phyloP scores from a whole-genome alignment of 768 basidiomycete species.

The Phanerodontia chrysosporium region DNA sequence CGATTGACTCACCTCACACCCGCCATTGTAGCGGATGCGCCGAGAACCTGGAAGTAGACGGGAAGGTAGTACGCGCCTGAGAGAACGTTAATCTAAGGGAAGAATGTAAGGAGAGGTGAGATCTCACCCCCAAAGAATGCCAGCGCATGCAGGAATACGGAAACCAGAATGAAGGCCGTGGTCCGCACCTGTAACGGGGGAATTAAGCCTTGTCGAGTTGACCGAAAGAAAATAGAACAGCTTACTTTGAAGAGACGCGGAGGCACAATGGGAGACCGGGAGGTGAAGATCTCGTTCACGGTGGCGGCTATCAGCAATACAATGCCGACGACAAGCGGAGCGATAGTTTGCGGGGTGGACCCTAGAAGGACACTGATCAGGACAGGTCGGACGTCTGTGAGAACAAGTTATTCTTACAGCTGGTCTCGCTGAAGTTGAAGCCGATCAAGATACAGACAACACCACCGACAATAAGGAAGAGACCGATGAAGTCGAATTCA shows the following conservation, averaged over 20 bases:
- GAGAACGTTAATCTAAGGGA: not conserved
- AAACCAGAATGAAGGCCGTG: constrained; percentile 54
- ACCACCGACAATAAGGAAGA: constrained; percentile 57
- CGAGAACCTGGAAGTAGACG: constrained; percentile 74
- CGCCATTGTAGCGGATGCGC: constrained; percentile 66
- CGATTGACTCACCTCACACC: constrained; percentile 54
- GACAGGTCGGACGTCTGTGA: too few relatives aligned
- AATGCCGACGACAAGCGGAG: constrained; percentile 55
- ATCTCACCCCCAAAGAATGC: constrained; percentile 52
- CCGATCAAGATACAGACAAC: constrained; percentile 69
- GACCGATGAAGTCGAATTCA: constrained; percentile 71
- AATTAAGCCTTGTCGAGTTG: not conserved
- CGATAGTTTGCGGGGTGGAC: constrained; percentile 56
- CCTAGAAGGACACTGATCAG: too few relatives aligned
- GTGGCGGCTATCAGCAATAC: constrained; percentile 46
- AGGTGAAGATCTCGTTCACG: constrained; percentile 60
- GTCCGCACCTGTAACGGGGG: constrained; percentile 55
- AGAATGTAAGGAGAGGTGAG: not conserved
- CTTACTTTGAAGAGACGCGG: constrained; percentile 66
- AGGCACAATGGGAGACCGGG: constrained; percentile 66
- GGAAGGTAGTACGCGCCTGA: constrained; percentile 65
- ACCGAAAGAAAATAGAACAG: not conserved
- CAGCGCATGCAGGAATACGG: constrained; percentile 58
- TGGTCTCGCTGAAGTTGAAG: constrained; percentile 64
- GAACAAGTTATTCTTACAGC: too few relatives aligned